Percentiles rank a stretch among this genome's conserved stretches.
Evolutionary conservation across 2,329 filamentous ascomycete species (phyloP).

Genomic region (Colletotrichum tamarilloi): DNA sequence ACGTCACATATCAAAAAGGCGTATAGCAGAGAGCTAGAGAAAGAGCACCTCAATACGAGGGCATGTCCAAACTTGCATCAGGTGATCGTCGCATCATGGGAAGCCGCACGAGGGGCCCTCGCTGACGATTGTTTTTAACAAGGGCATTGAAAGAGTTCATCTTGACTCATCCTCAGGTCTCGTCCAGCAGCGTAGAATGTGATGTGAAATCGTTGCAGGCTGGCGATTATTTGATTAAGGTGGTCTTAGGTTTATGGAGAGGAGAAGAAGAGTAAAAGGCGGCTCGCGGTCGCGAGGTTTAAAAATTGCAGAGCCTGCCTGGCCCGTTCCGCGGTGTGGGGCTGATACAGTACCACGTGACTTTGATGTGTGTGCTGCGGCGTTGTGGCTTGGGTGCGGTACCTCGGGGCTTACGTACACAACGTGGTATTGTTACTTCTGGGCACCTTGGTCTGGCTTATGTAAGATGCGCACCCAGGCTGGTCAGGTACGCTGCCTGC

Average conservation of each 20-base stretch:
- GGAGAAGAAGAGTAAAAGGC: slow-evolving; percentile 39
- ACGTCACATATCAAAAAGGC: neutral
- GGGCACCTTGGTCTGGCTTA: neutral
- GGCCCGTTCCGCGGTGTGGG: slow-evolving; percentile 11
- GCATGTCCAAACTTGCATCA: slow-evolving; percentile 71
- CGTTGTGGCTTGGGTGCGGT: neutral
- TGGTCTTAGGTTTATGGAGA: slow-evolving; percentile 55
- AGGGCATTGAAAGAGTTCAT: slow-evolving; percentile 62
- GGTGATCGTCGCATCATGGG: slow-evolving; percentile 77
- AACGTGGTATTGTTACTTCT: neutral
- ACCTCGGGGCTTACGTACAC: neutral
- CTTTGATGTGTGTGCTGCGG: neutral
- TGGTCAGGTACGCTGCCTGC: slow-evolving; percentile 1
- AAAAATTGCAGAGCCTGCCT: slow-evolving; percentile 36
- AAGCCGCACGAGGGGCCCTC: slow-evolving; percentile 72
- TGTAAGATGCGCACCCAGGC: neutral
- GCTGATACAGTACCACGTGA: slow-evolving; percentile 4
- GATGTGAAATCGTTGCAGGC: slow-evolving; percentile 43
- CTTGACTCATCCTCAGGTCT: slow-evolving; percentile 68
- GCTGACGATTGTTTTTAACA: slow-evolving; percentile 76
- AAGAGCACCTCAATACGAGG: slow-evolving; percentile 8
- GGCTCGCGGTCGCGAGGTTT: slow-evolving; percentile 16
- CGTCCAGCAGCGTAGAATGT: slow-evolving; percentile 55
- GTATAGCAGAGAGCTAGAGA: neutral
- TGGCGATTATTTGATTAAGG: slow-evolving; percentile 55